Evolutionary conservation across 305 asterid genomes (phyloP).

Genomic region (Solanum hybrid): DNA sequence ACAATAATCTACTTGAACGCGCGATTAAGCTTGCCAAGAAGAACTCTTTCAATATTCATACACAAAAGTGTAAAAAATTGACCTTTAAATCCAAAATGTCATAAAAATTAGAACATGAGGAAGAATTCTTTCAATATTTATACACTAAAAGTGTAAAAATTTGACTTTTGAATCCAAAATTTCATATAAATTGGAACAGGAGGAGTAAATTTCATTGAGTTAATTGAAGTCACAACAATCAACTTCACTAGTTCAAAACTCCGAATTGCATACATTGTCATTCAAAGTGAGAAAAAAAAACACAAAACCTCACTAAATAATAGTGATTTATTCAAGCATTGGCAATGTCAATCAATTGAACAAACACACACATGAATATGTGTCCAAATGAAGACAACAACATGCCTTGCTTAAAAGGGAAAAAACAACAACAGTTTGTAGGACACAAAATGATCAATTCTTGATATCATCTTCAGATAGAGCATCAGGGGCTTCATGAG

Average conservation of each 20-base stretch:
- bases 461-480: conserved; percentile 6
- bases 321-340: background rate
- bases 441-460: background rate
- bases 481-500: conserved; percentile 11
- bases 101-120: background rate
- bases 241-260: background rate
- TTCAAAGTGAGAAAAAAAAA: background rate
- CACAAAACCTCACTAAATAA: background rate
- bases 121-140: background rate
- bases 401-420: background rate
- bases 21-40: background rate
- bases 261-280: background rate
- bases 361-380: background rate
- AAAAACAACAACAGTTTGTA: background rate
- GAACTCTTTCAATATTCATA: background rate
- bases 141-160: background rate
- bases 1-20: background rate
- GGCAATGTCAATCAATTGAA: background rate
- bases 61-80: background rate
- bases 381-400: background rate
- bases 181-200: background rate
- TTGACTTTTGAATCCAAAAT: background rate
- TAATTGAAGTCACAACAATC: background rate
- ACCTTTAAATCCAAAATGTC: background rate
- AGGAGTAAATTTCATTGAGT: background rate